Evolutionary conservation across 1,284 basidiomycete species (phyloP), one percentile per base, ranked within the genome.

Genomic region (Hemileia vastatrix): DNA sequence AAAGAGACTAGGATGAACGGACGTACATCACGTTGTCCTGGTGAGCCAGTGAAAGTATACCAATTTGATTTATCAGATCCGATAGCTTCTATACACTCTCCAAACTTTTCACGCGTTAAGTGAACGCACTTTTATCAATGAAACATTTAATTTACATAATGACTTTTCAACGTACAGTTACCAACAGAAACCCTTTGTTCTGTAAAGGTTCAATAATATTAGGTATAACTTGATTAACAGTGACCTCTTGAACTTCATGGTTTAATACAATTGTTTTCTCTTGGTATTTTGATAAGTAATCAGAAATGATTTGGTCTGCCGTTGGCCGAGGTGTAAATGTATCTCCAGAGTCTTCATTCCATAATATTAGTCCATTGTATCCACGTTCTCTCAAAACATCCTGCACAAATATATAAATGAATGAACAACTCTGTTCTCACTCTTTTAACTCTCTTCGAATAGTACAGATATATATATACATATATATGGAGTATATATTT

Each of bases 241-340:
- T 50, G 23, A 15, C 4, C 8, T 4, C 4, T 8, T 2, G 0
- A 50, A 50, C 52, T n/a, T 63, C 54, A 47, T 63, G 61, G 19
- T 47, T 63, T 27, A 63, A 47, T n/a, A 63, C 40, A 21, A 11
- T 44, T 21, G 32, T 57, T 44, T 53, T 21, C 18, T 51, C 40
- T 32, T 18, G 27, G 36, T 63, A 63, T 6, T n/a, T 51, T 18
- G 49, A 36, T 63, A 63, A 36, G 6, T n/a, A n/a, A n/a, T n/a
- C n/a, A n/a, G n/a, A n/a, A 15, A 50, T 50, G 13, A 21, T 21
- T 15, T 50, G 15, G 6, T 50, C 48, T 15, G 48, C 2, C 15
- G 11, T 50, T 24, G 18, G 48, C 15, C 15, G 19, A 23, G 3
- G 4, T 27, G 18, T 24, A 6, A 27, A 23, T 50, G 48, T 13